These are phyloP conservation scores for Pelagomonas calceolata DNA, from an alignment of 108 stramenopile species.

Conservation along the genomic window DNA sequence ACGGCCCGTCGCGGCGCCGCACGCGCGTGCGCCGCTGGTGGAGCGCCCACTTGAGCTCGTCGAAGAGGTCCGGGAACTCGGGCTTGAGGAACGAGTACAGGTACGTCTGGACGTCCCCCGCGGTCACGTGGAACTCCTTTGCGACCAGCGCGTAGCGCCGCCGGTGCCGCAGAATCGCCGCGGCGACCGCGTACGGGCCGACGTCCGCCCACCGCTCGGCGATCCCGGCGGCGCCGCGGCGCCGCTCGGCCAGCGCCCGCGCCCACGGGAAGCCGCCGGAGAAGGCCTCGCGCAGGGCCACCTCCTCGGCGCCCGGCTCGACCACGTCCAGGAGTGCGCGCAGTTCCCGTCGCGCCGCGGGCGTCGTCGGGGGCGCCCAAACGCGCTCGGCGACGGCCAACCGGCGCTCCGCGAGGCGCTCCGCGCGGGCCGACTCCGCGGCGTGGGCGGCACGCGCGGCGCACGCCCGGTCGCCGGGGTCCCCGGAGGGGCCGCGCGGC, in stretches of 20 bases:
- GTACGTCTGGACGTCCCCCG: background rate
- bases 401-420: background rate
- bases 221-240: background rate
- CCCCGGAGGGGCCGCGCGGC: too few relatives aligned
- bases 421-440: background rate
- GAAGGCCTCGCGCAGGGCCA: background rate
- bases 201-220: background rate
- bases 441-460: background rate
- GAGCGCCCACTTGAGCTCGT: background rate
- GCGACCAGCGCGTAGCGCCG: too few relatives aligned
- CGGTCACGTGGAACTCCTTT: background rate
- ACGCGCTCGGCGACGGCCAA: background rate
- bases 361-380: background rate
- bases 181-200: too few relatives aligned
- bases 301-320: background rate
- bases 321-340: background rate
- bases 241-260: background rate
- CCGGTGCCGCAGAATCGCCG: too few relatives aligned
- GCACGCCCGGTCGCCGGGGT: too few relatives aligned
- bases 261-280: background rate
- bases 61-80: background rate
- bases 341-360: background rate
- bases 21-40: background rate
- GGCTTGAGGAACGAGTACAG: background rate
- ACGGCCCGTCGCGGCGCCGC: too few relatives aligned